Evolutionary conservation across 75 land plant species (phyloP), one percentile per base, ranked within the genome.

Genomic region (Cupressus sempervirens): DNA sequence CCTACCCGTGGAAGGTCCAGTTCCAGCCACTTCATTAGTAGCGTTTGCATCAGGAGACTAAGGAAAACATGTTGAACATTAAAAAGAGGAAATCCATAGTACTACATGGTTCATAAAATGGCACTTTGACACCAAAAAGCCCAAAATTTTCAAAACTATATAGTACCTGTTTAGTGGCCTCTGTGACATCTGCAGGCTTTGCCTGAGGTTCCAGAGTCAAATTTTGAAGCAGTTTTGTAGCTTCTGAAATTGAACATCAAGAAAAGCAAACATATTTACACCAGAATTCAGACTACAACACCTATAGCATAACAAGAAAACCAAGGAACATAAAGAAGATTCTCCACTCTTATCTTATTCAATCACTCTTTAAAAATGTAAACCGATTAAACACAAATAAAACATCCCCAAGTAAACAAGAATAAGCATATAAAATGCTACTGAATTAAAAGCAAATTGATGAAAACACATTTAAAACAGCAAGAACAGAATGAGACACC

Each of bases 211-310:
- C 94, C 48, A 93, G 85, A 0, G 93, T 84, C 77, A 92, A 52
- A 34, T 90, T 93, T 65, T 90, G 89, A 38, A 93, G 84, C 58
- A 91, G 62, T 36, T 90, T 90, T 45, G 94, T 45, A 79, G 93
- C 84, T 91, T 93, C 94, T 93, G 86, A 8, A 82, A 72, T 3
- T 0, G 32, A 12, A 72, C 35, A 72, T 72, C 74, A 72, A 72
- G 74, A 14, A 13, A 32, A 32, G 32, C 35, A 62, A 7, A 26
- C 23, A 62, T 18, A 62, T 72, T 72, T 72, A 29, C 35, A 32
- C 35, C 35, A 72, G 35, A 11, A 11, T 1, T 72, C 7, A 3
- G 74, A 72, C 32, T 72, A 23, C 14, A 30, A 29, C 35, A 30
- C 13, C 30, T 10, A 72, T 13, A 11, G 0, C 11, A 72, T 3